A percentile compares a stretch with the other conserved stretches of the same genome.
These are phyloP conservation scores for Ceriops decandra DNA, from an alignment of 345 rosid genomes.

Conservation along the genomic window DNA sequence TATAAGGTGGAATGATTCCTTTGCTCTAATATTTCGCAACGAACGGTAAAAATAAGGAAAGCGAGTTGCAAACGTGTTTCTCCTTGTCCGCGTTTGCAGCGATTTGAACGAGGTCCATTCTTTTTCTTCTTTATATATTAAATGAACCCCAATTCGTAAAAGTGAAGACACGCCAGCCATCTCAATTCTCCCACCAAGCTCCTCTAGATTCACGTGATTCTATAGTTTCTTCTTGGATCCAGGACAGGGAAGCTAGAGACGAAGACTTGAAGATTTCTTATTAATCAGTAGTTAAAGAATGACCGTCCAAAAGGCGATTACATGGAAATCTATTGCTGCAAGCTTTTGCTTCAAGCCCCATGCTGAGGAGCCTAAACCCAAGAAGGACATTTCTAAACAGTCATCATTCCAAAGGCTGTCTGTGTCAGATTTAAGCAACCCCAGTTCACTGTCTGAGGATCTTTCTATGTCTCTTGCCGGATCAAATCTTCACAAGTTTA, in stretches of 20 bases:
- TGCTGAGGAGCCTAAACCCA: slow-evolving; percentile 19
- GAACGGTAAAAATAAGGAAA: slow-evolving; percentile 8
- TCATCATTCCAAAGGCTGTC: slow-evolving; percentile 56
- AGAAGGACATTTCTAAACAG: slow-evolving; percentile 43
- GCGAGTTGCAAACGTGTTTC: slow-evolving; percentile 24
- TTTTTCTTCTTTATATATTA: slow-evolving; percentile 1
- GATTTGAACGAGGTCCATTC: slow-evolving; percentile 5
- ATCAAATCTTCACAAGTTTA: slow-evolving; percentile 67
- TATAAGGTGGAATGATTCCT: neutral
- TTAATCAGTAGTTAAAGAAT: slow-evolving; percentile 16
- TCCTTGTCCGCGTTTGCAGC: slow-evolving; percentile 13
- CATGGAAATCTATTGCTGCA: slow-evolving; percentile 51
- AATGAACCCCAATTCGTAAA: too few relatives aligned
- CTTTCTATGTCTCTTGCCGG: slow-evolving; percentile 76
- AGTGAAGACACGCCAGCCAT: too few relatives aligned
- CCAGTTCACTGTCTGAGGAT: slow-evolving; percentile 62
- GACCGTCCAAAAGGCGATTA: slow-evolving; percentile 38
- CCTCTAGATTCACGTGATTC: neutral
- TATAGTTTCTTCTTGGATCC: neutral
- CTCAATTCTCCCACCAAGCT: neutral
- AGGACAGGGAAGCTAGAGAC: neutral
- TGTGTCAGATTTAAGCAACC: slow-evolving; percentile 62
- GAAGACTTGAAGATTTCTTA: neutral
- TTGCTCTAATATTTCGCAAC: neutral
- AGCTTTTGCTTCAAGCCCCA: slow-evolving; percentile 43